A percentile compares a stretch with the other conserved stretches of the same genome.
Conservation (phyloP, 1,284 basidiomycete species). For the Salmacisia buchloeana region DNA sequence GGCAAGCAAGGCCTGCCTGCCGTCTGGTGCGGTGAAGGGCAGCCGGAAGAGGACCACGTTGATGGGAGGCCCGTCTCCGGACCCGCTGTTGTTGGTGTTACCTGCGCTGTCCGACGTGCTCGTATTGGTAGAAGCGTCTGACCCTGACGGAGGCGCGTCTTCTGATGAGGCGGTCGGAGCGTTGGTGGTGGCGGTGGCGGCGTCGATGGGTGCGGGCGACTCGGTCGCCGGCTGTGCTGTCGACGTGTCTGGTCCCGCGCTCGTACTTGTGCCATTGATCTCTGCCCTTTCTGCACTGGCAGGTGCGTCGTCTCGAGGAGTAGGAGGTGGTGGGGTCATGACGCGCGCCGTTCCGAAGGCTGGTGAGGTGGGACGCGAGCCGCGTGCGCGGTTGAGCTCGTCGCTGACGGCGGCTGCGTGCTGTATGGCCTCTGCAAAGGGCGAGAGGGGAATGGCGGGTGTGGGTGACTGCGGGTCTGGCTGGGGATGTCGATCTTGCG, state of each 20-base stretch:
- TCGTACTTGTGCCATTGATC: background rate
- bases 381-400: background rate
- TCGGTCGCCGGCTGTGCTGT: too few species aligned
- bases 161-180: background rate
- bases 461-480: background rate
- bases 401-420: background rate
- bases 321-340: background rate
- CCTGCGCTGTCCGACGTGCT: background rate
- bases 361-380: background rate
- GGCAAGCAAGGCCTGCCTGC: slow-evolving; percentile 27
- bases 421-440: background rate
- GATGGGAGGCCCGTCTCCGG: too few species aligned
- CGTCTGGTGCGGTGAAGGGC: slow-evolving; percentile 26
- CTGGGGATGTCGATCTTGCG: background rate
- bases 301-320: background rate
- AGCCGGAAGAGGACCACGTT: slow-evolving; percentile 24
- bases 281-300: background rate
- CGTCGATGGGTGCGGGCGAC: too few species aligned
- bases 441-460: background rate
- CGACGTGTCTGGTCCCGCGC: too few species aligned
- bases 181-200: background rate
- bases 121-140: background rate
- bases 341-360: background rate
- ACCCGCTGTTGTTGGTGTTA: too few species aligned
- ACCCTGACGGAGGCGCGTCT: too few species aligned